Conservation (phyloP, 1,139 yeast genomes). For the Kurtzmaniella natalensis region DNA sequence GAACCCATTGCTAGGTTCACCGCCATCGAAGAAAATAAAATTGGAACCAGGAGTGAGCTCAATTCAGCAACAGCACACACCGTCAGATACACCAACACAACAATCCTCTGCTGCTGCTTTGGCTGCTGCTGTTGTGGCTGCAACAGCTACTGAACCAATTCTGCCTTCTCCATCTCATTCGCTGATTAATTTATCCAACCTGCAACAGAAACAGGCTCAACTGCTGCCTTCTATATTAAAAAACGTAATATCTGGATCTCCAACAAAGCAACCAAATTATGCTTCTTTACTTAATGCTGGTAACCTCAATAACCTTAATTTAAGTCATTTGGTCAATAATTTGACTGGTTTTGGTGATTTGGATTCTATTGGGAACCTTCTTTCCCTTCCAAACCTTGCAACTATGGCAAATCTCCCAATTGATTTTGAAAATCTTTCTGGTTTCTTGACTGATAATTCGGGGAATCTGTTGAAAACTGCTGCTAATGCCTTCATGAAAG, state of each 20-base stretch:
- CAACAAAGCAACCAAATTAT: slow-evolving; percentile 8
- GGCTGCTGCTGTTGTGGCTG: slow-evolving; percentile 15
- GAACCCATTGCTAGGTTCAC: no score
- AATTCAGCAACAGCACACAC: slow-evolving; percentile 1
- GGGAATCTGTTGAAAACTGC: slow-evolving; percentile 6
- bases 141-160: no score
- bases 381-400: slow-evolving; percentile 38
- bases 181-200: no score
- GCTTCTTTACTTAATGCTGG: slow-evolving; percentile 34
- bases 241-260: slow-evolving; percentile 1
- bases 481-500: slow-evolving; percentile 5
- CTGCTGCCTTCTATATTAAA: slow-evolving; percentile 3
- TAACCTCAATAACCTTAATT: slow-evolving; percentile 39
- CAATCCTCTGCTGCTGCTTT: slow-evolving; percentile 9
- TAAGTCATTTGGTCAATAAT: slow-evolving; percentile 43
- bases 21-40: no score
- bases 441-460: slow-evolving; percentile 18
- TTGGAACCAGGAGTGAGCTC: no score
- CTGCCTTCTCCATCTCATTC: no score
- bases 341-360: slow-evolving; percentile 35
- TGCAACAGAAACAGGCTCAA: slow-evolving; percentile 1
- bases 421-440: slow-evolving; percentile 35
- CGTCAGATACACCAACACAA: neutral
- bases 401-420: slow-evolving; percentile 43
- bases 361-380: slow-evolving; percentile 31